Base-by-base conservation (phyloP, 805 yeast genomes). In the Cyberlindnera misumaiensis region DNA sequence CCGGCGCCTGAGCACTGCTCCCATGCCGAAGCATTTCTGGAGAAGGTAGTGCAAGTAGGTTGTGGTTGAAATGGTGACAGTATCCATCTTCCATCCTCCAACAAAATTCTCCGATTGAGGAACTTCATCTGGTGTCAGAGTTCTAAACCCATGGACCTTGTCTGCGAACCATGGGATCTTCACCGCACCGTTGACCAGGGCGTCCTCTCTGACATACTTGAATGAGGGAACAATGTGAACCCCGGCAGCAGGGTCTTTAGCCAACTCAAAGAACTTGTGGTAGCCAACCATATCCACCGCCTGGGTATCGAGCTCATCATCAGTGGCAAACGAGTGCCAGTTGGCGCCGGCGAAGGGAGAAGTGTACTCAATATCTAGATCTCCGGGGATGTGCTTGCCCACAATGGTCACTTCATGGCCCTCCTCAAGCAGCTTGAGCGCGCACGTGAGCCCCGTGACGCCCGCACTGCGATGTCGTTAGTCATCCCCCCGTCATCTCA, bases 311-410 rank as follows among this genome's bases (percentile, higher is more conserved):
- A 26, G 28, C 15, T 73, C 75, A 4, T 63, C 62, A 1, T 44
- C 41, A 1, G 48, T 30, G 2, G 83, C 85, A 58, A 77, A 75
- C 11, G 82, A 72, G 34, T 64, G 66, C 84, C 86, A 80, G 48
- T 80, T 75, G 33, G 86, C 88, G 4, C 87, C 87, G 0, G 86
- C 87, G 53, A 67, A 73, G 3, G 86, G 85, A 0, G 83, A 76
- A 3, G 83, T 69, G 51, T 75, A 80, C 9, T 68, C 67, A 30
- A 68, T 62, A 36, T 69, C 67, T 24, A 63, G 51, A 38, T 79
- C 84, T 1, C 83, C 81, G 2, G 84, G 84, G 20, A 78, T 53
- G 44, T 70, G 60, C 20, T 62, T 56, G 1, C 70, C 70, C 3
- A 73, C 48, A 18, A 73, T 58, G 2, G 69, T 60, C 6, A 72